Percentiles rank a stretch among this genome's conserved stretches.
These are phyloP conservation scores for Stygiomarasmius scandens DNA, from an alignment of 1,284 basidiomycete genomes.

Conservation along the genomic window DNA sequence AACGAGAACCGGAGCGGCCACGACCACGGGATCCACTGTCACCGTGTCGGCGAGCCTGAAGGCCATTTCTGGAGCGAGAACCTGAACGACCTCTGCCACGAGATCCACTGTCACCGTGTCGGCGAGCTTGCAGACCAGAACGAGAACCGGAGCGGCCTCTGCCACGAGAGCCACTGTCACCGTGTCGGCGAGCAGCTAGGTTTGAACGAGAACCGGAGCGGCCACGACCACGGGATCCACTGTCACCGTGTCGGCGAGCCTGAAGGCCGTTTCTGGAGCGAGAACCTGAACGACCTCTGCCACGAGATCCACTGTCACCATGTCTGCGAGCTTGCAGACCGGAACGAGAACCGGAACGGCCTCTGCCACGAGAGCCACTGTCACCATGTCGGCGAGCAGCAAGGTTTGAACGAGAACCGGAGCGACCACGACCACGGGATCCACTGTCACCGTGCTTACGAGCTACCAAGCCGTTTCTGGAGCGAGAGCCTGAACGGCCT, in stretches of 20 bases:
- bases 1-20: conserved; percentile 4
- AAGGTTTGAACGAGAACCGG: conserved; percentile 10
- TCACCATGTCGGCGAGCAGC: conserved; percentile 24
- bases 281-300: conserved; percentile 13
- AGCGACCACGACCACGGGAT: conserved; percentile 11
- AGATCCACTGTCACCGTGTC: conserved; percentile 21
- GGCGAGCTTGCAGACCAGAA: conserved; percentile 19
- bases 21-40: conserved; percentile 9
- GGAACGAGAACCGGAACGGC: conserved; percentile 1
- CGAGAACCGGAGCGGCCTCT: conserved; percentile 6
- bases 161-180: conserved; percentile 10
- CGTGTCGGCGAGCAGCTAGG: conserved; percentile 9
- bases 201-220: conserved; percentile 1
- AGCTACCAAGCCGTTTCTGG: conserved; percentile 1
- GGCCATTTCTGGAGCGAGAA: conserved; percentile 9
- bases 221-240: conserved; percentile 11
- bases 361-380: conserved; percentile 11
- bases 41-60: conserved; percentile 11
- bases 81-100: conserved; percentile 13
- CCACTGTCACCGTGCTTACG: conserved; percentile 15
- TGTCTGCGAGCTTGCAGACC: neutral
- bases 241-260: conserved; percentile 14
- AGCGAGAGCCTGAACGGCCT: conserved; percentile 7
- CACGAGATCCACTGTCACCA: neutral
- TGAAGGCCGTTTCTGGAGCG: conserved; percentile 19